Percentiles rank a stretch among this genome's conserved stretches.
phyloP scores from a whole-genome alignment of 78 protist genomes.

The Monosiga brevicollis region DNA sequence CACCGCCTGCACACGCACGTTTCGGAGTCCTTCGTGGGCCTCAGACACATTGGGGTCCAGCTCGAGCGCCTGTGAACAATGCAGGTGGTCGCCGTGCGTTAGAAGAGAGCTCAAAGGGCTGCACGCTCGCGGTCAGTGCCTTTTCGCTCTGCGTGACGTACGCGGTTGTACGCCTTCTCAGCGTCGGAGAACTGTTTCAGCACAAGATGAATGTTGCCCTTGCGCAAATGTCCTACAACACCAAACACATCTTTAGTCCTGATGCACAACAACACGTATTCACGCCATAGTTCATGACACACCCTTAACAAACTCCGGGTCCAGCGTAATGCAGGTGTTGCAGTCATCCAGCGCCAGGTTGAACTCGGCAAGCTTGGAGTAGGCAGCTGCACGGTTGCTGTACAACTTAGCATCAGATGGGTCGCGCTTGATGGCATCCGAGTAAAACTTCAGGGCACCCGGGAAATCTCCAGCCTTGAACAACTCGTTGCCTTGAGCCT shows the following conservation, averaged over 20 bases:
- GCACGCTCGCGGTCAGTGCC: no score
- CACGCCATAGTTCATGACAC: background rate
- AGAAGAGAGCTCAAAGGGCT: no score
- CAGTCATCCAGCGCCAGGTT: conserved; percentile 16
- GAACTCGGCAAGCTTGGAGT: conserved; percentile 18
- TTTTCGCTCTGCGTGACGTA: no score
- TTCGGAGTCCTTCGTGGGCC: background rate
- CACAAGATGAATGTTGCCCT: background rate
- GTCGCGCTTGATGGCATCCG: conserved; percentile 44
- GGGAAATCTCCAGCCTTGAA: conserved; percentile 42
- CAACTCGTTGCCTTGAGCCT: conserved; percentile 30
- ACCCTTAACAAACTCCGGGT: background rate
- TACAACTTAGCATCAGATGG: conserved; percentile 27
- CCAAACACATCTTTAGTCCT: background rate
- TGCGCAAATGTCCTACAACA: conserved; percentile 8
- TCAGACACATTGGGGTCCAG: background rate
- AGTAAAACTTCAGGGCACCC: conserved; percentile 22
- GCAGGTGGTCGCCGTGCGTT: no score
- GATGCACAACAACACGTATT: background rate
- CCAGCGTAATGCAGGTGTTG: background rate
- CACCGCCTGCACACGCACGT: background rate
- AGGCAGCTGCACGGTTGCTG: conserved; percentile 39
- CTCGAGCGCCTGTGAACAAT: background rate
- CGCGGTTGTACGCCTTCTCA: background rate
- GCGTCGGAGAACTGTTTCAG: background rate